Evolutionary conservation across 1,284 basidiomycete species (phyloP), one percentile per base, ranked within the genome.

Genomic region (Austropuccinia psidii): DNA sequence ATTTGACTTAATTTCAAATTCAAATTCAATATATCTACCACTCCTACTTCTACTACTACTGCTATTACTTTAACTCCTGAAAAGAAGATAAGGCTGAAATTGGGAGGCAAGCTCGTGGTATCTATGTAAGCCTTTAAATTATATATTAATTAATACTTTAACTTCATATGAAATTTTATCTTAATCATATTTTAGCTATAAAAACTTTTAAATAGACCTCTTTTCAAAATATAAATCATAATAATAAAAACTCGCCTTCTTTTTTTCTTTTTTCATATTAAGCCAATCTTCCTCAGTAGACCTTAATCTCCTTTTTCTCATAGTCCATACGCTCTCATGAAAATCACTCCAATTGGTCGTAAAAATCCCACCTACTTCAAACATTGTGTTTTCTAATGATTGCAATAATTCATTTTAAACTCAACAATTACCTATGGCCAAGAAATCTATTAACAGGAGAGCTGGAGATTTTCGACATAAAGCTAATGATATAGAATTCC

Each of bases 401-500:
- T 33, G 21, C 35, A 74, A 54, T 21, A 49, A 39, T 33, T 43
- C 52, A 7, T 1, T 70, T 41, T 54, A 74, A 27, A 75, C 75
- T 41, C 76, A 75, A 19, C 75, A 64, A 13, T 65, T 15, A 21
- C 76, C 75, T 57, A 75, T 73, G 39, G 55, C 78, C 5, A 68
- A 77, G 13, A 72, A 80, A 31, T 78, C 79, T 2, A 77, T 78
- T 0, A 80, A 79, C 6, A 80, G 83, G 1, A 78, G 83, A 27
- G 80, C 82, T 27, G 78, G 83, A 21, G 83, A 83, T 69, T 80
- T 80, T 29, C 81, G 82, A 47, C 81, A 83, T 65, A 78, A 81
- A 19, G 78, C 79, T 0, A 80, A 83, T 68, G 83, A 84, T 76
- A 83, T 84, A 77, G 93, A 95, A 83, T 95, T 96, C 78, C 93